Percentiles rank a stretch among this genome's conserved stretches.
These are phyloP conservation scores for Barnettozyma populi DNA, from an alignment of 805 yeast genomes.

Conservation along the genomic window DNA sequence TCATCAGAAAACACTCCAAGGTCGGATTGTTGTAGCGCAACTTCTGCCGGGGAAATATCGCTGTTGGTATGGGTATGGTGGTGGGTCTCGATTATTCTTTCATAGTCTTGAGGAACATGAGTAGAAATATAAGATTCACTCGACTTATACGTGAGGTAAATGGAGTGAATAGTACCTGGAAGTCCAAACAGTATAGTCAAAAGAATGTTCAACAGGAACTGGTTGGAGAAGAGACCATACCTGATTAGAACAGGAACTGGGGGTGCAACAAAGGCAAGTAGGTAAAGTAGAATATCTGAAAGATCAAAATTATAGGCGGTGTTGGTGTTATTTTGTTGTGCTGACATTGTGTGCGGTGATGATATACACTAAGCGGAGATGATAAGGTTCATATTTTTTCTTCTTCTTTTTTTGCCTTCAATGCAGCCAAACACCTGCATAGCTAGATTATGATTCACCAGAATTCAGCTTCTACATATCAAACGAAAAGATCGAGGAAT, in stretches of 20 bases:
- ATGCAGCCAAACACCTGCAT: neutral
- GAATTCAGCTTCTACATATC: no score
- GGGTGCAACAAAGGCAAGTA: conserved; percentile 61
- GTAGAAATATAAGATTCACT: neutral
- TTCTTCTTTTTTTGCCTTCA: neutral
- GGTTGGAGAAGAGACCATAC: conserved; percentile 52
- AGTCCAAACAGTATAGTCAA: conserved; percentile 69
- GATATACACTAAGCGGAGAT: neutral
- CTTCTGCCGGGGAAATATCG: neutral
- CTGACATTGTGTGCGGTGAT: neutral
- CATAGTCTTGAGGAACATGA: conserved; percentile 14
- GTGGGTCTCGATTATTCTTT: conserved; percentile 17
- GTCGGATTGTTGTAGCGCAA: neutral
- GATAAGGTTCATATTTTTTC: neutral
- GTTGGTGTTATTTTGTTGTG: neutral
- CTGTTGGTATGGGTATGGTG: neutral
- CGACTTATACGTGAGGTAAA: conserved; percentile 29
- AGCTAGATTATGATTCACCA: no score
- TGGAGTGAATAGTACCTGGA: conserved; percentile 69
- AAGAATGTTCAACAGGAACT: conserved; percentile 53
- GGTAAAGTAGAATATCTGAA: conserved; percentile 50
- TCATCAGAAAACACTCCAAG: neutral
- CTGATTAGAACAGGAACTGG: conserved; percentile 69
- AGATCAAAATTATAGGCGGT: conserved; percentile 14
- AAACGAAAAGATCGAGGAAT: no score